Evolutionary conservation across 805 yeast genomes (phyloP).

Genomic region (Hagleromyces aurorensis): DNA sequence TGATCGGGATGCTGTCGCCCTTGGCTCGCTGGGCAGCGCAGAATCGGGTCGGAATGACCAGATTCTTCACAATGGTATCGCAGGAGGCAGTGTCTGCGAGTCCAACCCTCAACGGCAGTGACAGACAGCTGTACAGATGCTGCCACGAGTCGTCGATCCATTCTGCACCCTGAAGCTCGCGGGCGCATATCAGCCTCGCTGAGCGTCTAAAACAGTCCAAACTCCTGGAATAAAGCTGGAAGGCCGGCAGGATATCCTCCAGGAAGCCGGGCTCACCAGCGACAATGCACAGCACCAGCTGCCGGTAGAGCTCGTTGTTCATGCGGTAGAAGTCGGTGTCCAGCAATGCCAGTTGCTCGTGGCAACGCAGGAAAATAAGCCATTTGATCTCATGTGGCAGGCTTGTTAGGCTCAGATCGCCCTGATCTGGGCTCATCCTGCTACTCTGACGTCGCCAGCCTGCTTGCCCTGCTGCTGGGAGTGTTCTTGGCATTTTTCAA

Average conservation of each 20-base stretch:
- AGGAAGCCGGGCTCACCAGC: conserved; percentile 6
- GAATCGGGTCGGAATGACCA: too few relatives aligned
- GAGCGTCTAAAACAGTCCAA: conserved; percentile 12
- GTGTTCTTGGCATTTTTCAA: too few relatives aligned
- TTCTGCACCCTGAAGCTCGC: conserved; percentile 1
- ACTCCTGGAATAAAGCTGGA: conserved; percentile 7
- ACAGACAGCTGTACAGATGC: conserved; percentile 12
- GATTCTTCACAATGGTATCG: conserved; percentile 9
- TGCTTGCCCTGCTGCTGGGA: too few relatives aligned
- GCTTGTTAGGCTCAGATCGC: too few relatives aligned
- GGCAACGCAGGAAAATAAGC: too few relatives aligned
- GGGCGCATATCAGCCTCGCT: conserved; percentile 4
- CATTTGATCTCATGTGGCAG: too few relatives aligned
- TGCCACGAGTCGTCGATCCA: conserved; percentile 20
- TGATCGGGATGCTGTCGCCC: conserved; percentile 8
- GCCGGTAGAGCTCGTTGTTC: conserved; percentile 13
- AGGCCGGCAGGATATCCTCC: conserved; percentile 3
- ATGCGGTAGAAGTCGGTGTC: conserved; percentile 7
- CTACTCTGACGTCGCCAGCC: too few relatives aligned
- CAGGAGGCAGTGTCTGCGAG: conserved; percentile 3
- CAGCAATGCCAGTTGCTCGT: conserved; percentile 6
- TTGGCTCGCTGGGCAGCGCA: conserved; percentile 2
- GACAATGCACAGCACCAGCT: conserved; percentile 5
- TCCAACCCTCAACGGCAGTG: conserved; percentile 5
- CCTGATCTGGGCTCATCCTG: too few relatives aligned